Evolutionary conservation across 257 asterid genomes (phyloP), one percentile per base, ranked within the genome.

Genomic region (Capsicum chinense): DNA sequence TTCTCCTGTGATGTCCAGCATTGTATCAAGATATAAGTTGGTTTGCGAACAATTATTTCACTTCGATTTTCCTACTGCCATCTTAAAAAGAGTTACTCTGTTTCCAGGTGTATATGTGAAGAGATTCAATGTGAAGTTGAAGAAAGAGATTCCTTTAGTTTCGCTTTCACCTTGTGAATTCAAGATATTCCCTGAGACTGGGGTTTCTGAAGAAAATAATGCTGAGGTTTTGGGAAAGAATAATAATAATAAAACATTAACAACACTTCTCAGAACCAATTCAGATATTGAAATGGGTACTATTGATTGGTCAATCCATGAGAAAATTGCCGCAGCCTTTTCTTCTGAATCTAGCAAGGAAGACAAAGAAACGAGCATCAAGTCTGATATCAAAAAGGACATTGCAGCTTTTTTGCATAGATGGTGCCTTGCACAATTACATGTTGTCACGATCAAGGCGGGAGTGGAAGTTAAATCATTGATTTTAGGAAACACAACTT

Each of bases 31-130:
- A 78, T n/a, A 74, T 54, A 78, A 54, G 59, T 54, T 54, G 64
- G 82, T 54, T 26, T 54, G 50, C 33, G 54, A 54, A 63, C 64
- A 26, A 78, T 54, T 54, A 54, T 16, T 78, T 78, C 81, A 78
- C 19, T 10, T 78, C 42, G 12, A 26, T 54, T 54, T 78, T 37
- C 64, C 8, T 78, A 15, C 50, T 56, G 50, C 42, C 54, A 11
- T 56, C 42, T 50, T 78, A 56, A 54, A 78, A 78, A 71, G 35
- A 14, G 0, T 52, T 54, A 54, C 64, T 89, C 56, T 85, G 83
- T 69, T 87, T 87, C 74, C 97, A 96, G 99, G 97, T 98, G 92
- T 93, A 66, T 86, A 92, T 87, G 90, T 93, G 86, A 92, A 89
- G 88, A 82, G 86, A 54, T 86, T 88, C 90, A 88, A 82, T 70